phyloP scores from a whole-genome alignment of 306 rosid genomes.

The Prunus fruticosa region DNA sequence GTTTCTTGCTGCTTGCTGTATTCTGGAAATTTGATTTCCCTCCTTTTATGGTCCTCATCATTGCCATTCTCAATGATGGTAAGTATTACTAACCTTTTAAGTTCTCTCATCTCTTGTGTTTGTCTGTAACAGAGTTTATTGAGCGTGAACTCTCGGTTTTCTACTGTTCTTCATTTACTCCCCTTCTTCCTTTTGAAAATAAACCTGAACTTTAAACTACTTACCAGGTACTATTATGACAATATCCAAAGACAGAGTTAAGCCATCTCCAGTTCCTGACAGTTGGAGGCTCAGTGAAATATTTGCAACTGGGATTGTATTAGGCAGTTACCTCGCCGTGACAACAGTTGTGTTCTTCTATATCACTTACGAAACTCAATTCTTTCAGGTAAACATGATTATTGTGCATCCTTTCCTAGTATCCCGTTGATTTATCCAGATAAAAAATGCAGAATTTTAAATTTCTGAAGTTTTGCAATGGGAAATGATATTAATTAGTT shows the following conservation, averaged over 20 bases:
- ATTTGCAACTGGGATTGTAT: constrained; percentile 19
- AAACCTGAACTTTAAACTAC: neutral
- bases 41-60: constrained; percentile 24
- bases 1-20: constrained; percentile 17
- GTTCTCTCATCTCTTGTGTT: neutral
- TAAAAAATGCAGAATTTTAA: no score
- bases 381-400: constrained; percentile 3
- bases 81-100: neutral
- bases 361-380: neutral
- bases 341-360: constrained; percentile 16
- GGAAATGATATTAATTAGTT: neutral
- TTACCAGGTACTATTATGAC: constrained; percentile 20
- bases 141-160: neutral
- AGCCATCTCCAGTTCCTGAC: constrained; percentile 24
- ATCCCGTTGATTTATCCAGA: neutral
- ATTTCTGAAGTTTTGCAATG: neutral
- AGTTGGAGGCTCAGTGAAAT: constrained; percentile 24
- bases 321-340: constrained; percentile 19
- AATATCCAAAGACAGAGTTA: constrained; percentile 23
- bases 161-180: neutral
- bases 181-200: neutral
- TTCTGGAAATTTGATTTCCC: constrained; percentile 20
- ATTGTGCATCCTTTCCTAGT: neutral
- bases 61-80: constrained; percentile 23
- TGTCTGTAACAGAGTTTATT: neutral